Conservation (phyloP, 2,329 filamentous ascomycete species). For the Cercospora zeina region DNA sequence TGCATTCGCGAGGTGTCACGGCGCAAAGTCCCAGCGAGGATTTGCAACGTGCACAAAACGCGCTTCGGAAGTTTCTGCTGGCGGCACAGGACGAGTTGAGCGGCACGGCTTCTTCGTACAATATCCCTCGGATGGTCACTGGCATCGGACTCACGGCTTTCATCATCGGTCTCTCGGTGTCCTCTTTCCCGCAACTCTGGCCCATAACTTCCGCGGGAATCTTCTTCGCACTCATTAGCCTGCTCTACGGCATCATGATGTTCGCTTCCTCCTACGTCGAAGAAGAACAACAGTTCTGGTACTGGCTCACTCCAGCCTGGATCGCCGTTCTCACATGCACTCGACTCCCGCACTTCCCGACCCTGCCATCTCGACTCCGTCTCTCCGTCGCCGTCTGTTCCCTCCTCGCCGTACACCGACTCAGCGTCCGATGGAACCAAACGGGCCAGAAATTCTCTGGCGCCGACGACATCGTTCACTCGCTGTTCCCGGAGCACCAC, state of each 20-base stretch:
- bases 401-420: conserved; percentile 62
- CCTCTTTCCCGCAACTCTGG: conserved; percentile 37
- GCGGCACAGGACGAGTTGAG: conserved; percentile 79
- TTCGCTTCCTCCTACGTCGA: conserved; percentile 98
- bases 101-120: conserved; percentile 88
- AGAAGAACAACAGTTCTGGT: conserved; percentile 99
- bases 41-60: not conserved
- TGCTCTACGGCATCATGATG: conserved; percentile 80
- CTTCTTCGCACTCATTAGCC: conserved; percentile 42
- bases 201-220: conserved; percentile 50
- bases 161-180: conserved; percentile 45
- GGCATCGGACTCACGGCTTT: conserved; percentile 48
- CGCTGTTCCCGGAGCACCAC: conserved; percentile 64
- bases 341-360: conserved; percentile 14
- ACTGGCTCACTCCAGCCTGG: conserved; percentile 80
- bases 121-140: conserved; percentile 62
- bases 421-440: conserved; percentile 86
- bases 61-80: conserved; percentile 59
- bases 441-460: conserved; percentile 95
- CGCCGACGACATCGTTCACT: conserved; percentile 80
- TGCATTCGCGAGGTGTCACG: conserved; percentile 28
- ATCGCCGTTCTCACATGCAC: conserved; percentile 41
- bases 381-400: conserved; percentile 28
- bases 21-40: conserved; percentile 18
- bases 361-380: not conserved